Base-by-base conservation (phyloP, 345 rosid species). In the Eucalyptus marginata region DNA sequence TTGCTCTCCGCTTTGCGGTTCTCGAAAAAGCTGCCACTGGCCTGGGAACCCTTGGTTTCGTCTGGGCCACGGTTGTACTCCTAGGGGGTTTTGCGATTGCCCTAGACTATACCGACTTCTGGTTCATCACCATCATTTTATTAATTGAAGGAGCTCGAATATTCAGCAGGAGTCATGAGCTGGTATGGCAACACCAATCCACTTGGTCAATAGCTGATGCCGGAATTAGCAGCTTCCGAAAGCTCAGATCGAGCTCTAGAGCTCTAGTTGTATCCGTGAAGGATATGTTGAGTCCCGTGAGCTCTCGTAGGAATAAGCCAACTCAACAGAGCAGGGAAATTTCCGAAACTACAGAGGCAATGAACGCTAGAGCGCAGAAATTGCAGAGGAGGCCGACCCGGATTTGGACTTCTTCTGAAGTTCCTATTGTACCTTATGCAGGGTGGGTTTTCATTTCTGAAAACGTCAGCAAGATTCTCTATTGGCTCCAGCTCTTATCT, bases 11-110 rank as follows among this genome's bases (percentile, higher is more conserved):
- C 47, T 47, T 76, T 76, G 83, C 83, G 3, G 27, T 76, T 36
- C 83, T 76, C 1, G 83, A 76, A 76, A 76, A 96, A 90, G 89
- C 93, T 22, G 99, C 98, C 25, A 96, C 97, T 40, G 93, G 96
- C 17, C 92, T 96, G 6, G 99, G 99, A 89, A 93, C 99, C 7
- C 94, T 95, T 1, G 97, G 99, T 4, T 96, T 96, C 88, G 94
- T 96, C 89, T 96, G 98, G 99, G 99, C 98, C 51, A 96, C 99
- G 7, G 99, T 96, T 50, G 97, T 96, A 85, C 96, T 96, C 50
- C 94, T 96, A 1, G 98, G 99, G 12, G 99, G 99, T 24, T 96
- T 96, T 40, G 83, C 83, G 13, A 6, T 36, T 36, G 43, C 46
- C 27, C 83, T 76, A 36, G 83, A 76, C 47, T 5, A 36, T 20